Conservation (phyloP, 441 rosid genomes). For the Erodium chrysanthum region DNA sequence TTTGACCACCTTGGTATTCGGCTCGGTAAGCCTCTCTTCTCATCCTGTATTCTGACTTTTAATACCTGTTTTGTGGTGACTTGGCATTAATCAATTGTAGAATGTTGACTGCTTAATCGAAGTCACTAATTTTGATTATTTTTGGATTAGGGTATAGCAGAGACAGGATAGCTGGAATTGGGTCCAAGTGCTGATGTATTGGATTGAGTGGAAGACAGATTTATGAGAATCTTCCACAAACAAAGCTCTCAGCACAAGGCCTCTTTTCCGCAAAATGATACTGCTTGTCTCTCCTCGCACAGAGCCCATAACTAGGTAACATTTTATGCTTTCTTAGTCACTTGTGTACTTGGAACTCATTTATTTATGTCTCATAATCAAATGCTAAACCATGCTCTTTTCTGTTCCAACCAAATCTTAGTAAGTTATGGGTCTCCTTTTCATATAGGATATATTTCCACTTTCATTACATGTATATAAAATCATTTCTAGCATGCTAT, state of each 20-base stretch:
- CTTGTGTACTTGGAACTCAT: slow-evolving; percentile 1
- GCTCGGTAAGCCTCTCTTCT: neutral
- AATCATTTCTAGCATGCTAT: neutral
- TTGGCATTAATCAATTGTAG: neutral
- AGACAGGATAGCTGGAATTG: slow-evolving; percentile 6
- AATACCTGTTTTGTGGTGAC: neutral
- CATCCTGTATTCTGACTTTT: neutral
- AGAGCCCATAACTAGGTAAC: slow-evolving; percentile 15
- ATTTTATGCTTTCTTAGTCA: slow-evolving; percentile 2
- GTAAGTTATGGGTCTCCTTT: neutral
- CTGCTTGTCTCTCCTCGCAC: slow-evolving; percentile 23
- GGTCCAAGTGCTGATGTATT: slow-evolving; percentile 13
- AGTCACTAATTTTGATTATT: neutral
- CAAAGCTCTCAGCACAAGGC: slow-evolving; percentile 15
- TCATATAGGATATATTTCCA: neutral
- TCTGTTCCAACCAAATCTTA: neutral
- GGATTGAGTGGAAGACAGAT: slow-evolving; percentile 22
- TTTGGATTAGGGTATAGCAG: neutral
- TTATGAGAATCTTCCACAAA: slow-evolving; percentile 27
- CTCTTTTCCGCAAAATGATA: slow-evolving; percentile 17
- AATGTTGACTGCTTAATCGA: slow-evolving; percentile 1
- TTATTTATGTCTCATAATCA: neutral
- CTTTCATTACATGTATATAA: neutral
- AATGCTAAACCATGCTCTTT: neutral
- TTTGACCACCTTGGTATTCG: neutral